Evolutionary conservation across 2,329 filamentous ascomycete species (phyloP), one percentile per base, ranked within the genome.

Genomic region (Cercospora brassicicola): DNA sequence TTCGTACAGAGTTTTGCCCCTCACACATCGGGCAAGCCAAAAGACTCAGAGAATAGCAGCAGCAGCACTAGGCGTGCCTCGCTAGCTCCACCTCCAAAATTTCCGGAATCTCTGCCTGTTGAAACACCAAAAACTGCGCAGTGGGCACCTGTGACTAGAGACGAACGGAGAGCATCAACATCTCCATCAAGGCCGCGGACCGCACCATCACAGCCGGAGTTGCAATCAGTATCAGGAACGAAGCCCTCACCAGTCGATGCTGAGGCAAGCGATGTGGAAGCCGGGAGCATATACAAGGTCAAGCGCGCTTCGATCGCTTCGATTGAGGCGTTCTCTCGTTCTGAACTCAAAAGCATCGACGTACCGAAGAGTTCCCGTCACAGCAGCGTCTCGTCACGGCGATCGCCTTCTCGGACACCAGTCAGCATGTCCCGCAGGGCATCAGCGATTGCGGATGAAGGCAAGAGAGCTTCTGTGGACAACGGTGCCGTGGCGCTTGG

Each of bases 271-370:
- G 53, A 45, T 59, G 39, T 28, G 15, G 61, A 56, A 18, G 36
- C 31, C n/a, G 11, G 36, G n/a, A 62, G 33, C 45, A 48, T 23
- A 55, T 57, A 28, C 57, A 66, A 55, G 53, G 59, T 73, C 60
- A 77, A 76, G 26, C 73, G 78, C 45, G 78, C 78, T 5, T 79
- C 78, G 18, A 62, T 76, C 18, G 73, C 77, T 1, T 78, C 74
- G 8, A 77, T 80, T 36, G 78, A 77, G 53, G 71, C 70, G 7
- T 75, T 75, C 61, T 69, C 77, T n/a, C 75, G 77, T 39, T 71
- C 72, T 20, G 67, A 76, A 51, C 62, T 79, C 53, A 72, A 74
- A 62, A 78, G 73, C 55, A 74, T 80, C 33, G 72, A 77, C 53
- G 67, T 78, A 10, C 66, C 67, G 4, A 73, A 71, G 20, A 67